These are phyloP conservation scores for Bromus sterilis DNA, from an alignment of 176 grass and related monocot species.

Conservation along the genomic window DNA sequence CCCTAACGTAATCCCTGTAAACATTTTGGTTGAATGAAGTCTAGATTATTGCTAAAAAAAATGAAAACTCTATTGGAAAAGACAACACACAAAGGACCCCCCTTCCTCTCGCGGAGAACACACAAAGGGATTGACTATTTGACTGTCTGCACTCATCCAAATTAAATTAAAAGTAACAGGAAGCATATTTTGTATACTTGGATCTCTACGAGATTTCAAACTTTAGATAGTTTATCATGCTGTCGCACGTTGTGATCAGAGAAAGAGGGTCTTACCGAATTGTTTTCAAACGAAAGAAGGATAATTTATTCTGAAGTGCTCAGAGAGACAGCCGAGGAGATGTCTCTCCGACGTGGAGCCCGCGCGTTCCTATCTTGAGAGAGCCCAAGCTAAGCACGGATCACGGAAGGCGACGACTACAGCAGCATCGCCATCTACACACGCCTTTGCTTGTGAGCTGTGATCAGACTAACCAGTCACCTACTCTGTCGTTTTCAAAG, in stretches of 20 bases:
- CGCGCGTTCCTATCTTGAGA: background rate
- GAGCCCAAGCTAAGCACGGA: background rate
- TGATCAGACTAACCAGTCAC: background rate
- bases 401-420: background rate
- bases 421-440: background rate
- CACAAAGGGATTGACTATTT: no score
- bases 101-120: no score
- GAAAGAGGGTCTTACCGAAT: background rate
- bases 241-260: background rate
- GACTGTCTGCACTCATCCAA: background rate
- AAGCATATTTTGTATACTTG: background rate
- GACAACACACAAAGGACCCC: no score
- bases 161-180: no score
- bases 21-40: no score
- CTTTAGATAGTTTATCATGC: background rate
- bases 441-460: conserved; percentile 6
- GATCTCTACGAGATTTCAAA: background rate
- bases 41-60: no score
- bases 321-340: no score
- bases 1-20: no score
- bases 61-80: no score
- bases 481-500: background rate
- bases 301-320: background rate
- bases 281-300: background rate
- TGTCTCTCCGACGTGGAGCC: background rate